Evolutionary conservation across 257 asterid genomes (phyloP).

Genomic region (Oldenlandia corymbosa): DNA sequence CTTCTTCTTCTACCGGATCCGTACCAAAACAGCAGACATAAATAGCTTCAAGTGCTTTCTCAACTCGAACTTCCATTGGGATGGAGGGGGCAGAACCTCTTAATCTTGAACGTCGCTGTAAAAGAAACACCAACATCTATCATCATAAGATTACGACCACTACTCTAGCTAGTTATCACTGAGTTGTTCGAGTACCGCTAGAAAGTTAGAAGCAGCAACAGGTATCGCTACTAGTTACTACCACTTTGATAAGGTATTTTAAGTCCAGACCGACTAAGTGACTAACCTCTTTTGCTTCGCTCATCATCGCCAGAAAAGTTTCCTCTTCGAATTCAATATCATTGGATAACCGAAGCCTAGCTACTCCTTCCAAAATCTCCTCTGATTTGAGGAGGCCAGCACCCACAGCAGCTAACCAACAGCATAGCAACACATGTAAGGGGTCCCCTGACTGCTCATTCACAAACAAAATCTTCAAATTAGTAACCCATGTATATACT

Average conservation of each 20-base stretch:
- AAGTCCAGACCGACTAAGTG: not conserved
- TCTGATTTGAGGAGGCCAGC: slow-evolving; percentile 93
- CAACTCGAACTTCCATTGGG: slow-evolving; percentile 83
- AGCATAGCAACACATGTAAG: slow-evolving; percentile 69
- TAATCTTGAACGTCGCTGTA: slow-evolving; percentile 61
- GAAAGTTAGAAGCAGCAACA: not conserved
- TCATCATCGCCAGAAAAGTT: slow-evolving; percentile 73
- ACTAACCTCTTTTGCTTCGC: slow-evolving; percentile 80
- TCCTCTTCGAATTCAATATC: slow-evolving; percentile 95
- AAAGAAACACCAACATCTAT: not conserved
- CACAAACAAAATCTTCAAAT: not conserved
- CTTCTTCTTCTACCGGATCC: slow-evolving; percentile 68
- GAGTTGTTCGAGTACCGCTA: too few relatives aligned
- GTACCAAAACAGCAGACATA: slow-evolving; percentile 69
- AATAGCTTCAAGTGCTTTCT: slow-evolving; percentile 90
- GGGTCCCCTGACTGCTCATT: slow-evolving; percentile 74
- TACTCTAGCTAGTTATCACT: too few relatives aligned
- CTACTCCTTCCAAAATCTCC: slow-evolving; percentile 89
- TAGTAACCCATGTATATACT: too few relatives aligned
- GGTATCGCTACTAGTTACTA: not conserved
- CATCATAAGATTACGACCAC: too few relatives aligned
- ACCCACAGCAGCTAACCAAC: slow-evolving; percentile 95
- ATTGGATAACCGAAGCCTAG: slow-evolving; percentile 79
- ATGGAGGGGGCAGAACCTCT: slow-evolving; percentile 44
- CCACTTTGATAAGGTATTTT: not conserved